Evolutionary conservation across 495 filamentous ascomycete species (phyloP), one percentile per base, ranked within the genome.

Genomic region (Lophiostoma macrostomum): DNA sequence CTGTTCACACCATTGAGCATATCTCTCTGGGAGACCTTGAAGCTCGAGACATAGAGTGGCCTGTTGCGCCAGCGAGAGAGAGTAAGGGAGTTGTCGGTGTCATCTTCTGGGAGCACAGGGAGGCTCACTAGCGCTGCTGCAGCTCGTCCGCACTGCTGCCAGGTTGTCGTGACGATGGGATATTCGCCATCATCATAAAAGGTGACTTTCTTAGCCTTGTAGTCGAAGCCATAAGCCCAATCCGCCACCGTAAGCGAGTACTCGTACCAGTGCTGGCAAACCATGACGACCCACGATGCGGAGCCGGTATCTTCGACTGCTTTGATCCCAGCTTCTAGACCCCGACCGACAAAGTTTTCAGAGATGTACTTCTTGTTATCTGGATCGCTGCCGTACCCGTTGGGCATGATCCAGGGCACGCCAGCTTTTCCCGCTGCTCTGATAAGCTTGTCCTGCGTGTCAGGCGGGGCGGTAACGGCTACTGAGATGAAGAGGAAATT

Each of bases 351-450:
- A 11, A 22, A 25, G 8, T 58, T 60, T 34, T 78, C 73, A 19
- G 71, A 53, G 31, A 46, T 6, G 4, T 76, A 24, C 5, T 40
- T 30, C 8, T 69, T 51, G 50, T 79, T 68, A 5, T 50, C 36
- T 11, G 34, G 51, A 43, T 80, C 75, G 16, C 49, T 37, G 36
- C 75, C 75, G 55, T 66, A 85, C 32, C 65, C 69, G 63, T 82
- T 83, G 22, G 83, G 81, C 40, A 85, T 58, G 44, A 85, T 63
- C 59, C 76, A 82, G 0, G 59, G 65, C 0, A 85, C 76, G 4
- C 74, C 75, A 2, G 82, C 81, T 45, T 74, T 69, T 4, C 68
- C 77, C 1, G 82, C 83, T 0, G 81, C 81, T 2, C 67, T 58
- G 43, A 82, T 66, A 43, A 85, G 69, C 30, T 71, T 69, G 31